Base-by-base conservation (phyloP, 352 stramenopile genomes). In the Phytophthora lateralis region DNA sequence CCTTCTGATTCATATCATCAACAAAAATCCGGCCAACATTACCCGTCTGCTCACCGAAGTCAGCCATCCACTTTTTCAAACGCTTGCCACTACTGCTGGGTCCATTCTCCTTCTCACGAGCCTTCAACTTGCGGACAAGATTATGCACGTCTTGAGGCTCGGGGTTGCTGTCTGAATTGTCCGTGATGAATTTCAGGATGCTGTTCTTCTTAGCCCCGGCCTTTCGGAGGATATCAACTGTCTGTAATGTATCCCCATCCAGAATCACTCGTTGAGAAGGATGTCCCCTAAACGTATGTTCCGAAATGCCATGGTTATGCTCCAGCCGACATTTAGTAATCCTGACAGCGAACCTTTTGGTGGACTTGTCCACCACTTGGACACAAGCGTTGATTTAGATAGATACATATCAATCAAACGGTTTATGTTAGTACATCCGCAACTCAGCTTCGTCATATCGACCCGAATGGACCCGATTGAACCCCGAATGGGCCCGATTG, bases 111-210 rank as follows among this genome's bases (percentile, higher is more conserved):
- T 24, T 26, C 24, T 61, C 54, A 24, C 21, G 32, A 30, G 27
- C 15, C 32, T 61, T 55, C 32, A 61, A 26, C 15, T 47, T 54
- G 3, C 35, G 42, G 5, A 48, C 44, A 1, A 61, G 14, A 15
- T 61, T 61, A 7, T 61, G 54, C 5, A 54, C 30, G 46, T 61
- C 44, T 43, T 53, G 42, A 1, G 38, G 3, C 0, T 9, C 48
- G 7, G 20, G 43, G 8, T 34, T 61, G 21, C 20, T 45, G 32
- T 38, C 35, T 20, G 35, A 18, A 18, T 18, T 38, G 15, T 41
- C 35, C 35, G 12, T 38, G 12, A 59, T 59, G 20, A 37, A 49
- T 45, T 60, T 61, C 6, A 53, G 4, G 15, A 61, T 54, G 39
- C 43, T 30, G 2, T 15, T 39, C 34, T 46, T 54, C 24, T 53